Base-by-base conservation (phyloP, 257 asterid genomes). In the Ilex asprella region DNA sequence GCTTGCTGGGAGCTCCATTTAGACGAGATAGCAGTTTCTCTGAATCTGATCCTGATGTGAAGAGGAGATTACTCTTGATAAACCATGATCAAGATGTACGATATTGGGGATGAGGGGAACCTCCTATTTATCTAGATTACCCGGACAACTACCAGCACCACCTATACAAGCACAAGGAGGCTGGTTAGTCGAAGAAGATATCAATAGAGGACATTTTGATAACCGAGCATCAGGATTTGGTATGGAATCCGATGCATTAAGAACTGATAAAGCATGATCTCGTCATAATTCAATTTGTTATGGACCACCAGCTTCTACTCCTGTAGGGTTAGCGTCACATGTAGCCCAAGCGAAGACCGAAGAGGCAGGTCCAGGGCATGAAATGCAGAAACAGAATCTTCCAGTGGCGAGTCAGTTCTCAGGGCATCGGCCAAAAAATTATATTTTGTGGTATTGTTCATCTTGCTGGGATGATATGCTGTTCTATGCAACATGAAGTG, bases 1-100 rank as follows among this genome's bases (percentile, higher is more conserved):
- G 91, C 73, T 72, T 87, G 76, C 94, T 82, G 61, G 96, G 95
- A 59, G 93, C 80, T 74, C 95, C 91, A 67, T 80, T 79, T 65
- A 84, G 87, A 63, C 79, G 84, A 68, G 99, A 87, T 58, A 67
- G 53, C 74, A 77, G 57, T 62, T 52, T 69, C 55, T 68, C 74
- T 15, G 84, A 78, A 47, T 70, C 67, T 63, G 79, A 70, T 63
- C 70, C 70, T 73, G 77, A 67, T 77, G 60, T 68, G 70, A 78
- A 66, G 67, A 72, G 69, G 62, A 66, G 73, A 68, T 61, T 64
- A 30, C 56, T 72, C 44, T 46, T 64, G 39, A 35, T 68, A 68
- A 71, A 64, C 60, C 73, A 63, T 61, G 73, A 65, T 59, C 80
- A 68, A 69, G 83, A 78, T 68, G 65, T 35, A 30, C 68, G 84